These are phyloP conservation scores for Diaporthe destruens DNA, from an alignment of 2,329 filamentous ascomycete genomes.

Conservation along the genomic window DNA sequence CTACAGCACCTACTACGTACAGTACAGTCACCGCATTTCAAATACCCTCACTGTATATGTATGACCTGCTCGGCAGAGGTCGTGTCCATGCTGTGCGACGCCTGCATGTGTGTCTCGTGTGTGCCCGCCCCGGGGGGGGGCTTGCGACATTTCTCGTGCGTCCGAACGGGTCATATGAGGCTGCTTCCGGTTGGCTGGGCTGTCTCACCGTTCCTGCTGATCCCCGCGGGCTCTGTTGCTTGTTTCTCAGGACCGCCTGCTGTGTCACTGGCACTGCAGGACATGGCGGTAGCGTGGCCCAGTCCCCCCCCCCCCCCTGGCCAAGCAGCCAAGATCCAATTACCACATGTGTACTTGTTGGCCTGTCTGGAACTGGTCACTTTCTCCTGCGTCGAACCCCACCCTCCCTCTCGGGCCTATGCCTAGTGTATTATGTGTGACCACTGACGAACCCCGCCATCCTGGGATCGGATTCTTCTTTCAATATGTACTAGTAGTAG, in stretches of 20 bases:
- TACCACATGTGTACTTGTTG: constrained; percentile 22
- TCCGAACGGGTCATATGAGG: background rate
- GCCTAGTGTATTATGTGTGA: background rate
- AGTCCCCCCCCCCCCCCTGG: background rate
- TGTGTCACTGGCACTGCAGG: constrained; percentile 17
- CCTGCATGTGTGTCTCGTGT: background rate
- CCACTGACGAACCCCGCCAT: background rate
- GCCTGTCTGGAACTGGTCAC: background rate
- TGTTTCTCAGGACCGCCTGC: constrained; percentile 9
- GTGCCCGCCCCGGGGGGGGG: background rate
- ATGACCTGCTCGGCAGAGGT: background rate
- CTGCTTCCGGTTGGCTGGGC: constrained; percentile 15
- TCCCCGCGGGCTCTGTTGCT: constrained; percentile 26
- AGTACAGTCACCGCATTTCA: background rate
- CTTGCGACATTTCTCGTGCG: background rate
- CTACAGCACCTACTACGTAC: background rate
- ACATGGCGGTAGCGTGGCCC: background rate
- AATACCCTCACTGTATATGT: background rate
- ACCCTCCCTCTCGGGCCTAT: background rate
- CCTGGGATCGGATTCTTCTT: background rate
- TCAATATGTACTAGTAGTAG: too few relatives aligned
- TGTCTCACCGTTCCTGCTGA: constrained; percentile 27
- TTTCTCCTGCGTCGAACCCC: constrained; percentile 24
- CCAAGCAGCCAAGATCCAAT: background rate
- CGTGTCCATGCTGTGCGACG: background rate